Evolutionary conservation across 208 protist genomes (phyloP).

Genomic region (Acanthamoeba castellanii): DNA sequence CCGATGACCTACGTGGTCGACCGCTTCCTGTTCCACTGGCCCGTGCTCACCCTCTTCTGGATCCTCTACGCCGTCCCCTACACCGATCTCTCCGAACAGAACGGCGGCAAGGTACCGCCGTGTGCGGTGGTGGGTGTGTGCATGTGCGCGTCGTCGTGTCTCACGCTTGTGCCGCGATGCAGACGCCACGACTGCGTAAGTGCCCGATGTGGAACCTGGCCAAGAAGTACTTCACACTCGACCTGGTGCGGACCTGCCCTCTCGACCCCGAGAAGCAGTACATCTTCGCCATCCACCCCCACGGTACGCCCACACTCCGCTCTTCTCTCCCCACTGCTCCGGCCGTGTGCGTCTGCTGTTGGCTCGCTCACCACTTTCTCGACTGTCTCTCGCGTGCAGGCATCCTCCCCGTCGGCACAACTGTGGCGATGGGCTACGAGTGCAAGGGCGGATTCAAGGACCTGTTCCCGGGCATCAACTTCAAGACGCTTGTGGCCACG

Average conservation of each 20-base stretch:
- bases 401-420: neutral
- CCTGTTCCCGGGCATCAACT: slow-evolving; percentile 68
- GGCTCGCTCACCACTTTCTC: neutral
- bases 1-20: slow-evolving; percentile 32
- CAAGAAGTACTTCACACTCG: slow-evolving; percentile 52
- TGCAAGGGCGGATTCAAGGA: slow-evolving; percentile 36
- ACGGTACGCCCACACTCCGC: neutral
- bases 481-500: slow-evolving; percentile 31
- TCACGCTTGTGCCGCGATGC: neutral
- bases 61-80: slow-evolving; percentile 48
- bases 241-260: slow-evolving; percentile 54
- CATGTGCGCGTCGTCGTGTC: neutral
- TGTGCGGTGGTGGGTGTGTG: neutral
- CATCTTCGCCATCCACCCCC: slow-evolving; percentile 68
- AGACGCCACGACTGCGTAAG: neutral
- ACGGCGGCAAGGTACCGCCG: slow-evolving; percentile 24
- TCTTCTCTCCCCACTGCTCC: neutral
- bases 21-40: slow-evolving; percentile 15
- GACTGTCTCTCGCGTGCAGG: neutral
- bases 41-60: neutral
- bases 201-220: slow-evolving; percentile 56
- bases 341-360: too few relatives aligned
- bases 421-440: slow-evolving; percentile 41
- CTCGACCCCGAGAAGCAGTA: slow-evolving; percentile 70
- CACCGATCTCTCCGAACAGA: slow-evolving; percentile 64